Conservation (phyloP, 371 early-diverging fungal species). For the Syncephalastrum racemosum region DNA sequence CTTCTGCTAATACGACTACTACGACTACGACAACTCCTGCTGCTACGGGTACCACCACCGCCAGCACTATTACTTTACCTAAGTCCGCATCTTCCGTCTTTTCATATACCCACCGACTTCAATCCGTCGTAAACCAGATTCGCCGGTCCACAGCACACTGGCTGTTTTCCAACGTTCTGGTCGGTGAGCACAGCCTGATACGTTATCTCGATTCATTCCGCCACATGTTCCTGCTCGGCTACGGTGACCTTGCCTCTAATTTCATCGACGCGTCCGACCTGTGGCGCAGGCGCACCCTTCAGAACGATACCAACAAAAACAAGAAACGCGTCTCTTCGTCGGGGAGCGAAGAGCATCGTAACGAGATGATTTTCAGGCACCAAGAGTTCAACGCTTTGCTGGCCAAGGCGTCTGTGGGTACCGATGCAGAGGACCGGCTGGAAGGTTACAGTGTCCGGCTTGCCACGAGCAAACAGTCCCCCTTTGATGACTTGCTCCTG, state of each 20-base stretch:
- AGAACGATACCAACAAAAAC: conserved; percentile 1
- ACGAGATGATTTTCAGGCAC: conserved; percentile 36
- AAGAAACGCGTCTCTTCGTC: conserved; percentile 1
- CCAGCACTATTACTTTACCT: too few relatives aligned
- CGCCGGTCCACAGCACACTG: conserved; percentile 63
- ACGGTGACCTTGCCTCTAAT: conserved; percentile 68
- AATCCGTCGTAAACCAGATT: conserved; percentile 43
- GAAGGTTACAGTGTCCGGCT: conserved; percentile 28
- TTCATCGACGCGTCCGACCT: conserved; percentile 60
- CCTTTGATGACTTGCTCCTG: conserved; percentile 40
- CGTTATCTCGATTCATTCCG: conserved; percentile 63
- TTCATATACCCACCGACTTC: not conserved
- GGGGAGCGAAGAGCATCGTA: not conserved
- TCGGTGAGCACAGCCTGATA: conserved; percentile 57
- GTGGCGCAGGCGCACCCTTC: conserved; percentile 26
- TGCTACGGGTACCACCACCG: too few relatives aligned
- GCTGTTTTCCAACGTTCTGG: conserved; percentile 69
- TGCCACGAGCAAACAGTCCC: conserved; percentile 3
- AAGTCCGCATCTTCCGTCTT: not conserved
- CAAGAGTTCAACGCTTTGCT: conserved; percentile 63
- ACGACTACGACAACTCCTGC: too few relatives aligned
- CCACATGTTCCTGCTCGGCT: conserved; percentile 64
- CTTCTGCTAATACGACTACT: not conserved
- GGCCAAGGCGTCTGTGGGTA: conserved; percentile 44
- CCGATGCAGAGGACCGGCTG: conserved; percentile 32